Conservation (phyloP, 306 rosid genomes). For the Astragalus membranaceus region DNA sequence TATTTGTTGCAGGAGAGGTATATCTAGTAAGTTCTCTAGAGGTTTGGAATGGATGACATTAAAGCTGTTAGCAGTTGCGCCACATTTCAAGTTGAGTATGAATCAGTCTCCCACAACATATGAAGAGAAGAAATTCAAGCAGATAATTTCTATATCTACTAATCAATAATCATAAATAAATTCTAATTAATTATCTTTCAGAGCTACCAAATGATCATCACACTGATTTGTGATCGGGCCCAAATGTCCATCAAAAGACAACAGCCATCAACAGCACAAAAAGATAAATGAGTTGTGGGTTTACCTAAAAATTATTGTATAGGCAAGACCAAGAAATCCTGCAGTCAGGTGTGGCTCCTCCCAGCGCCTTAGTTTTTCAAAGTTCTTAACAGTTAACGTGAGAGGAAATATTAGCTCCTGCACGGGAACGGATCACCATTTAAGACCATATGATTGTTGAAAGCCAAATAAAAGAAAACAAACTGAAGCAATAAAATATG, state of each 20-base stretch:
- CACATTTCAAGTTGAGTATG: no score
- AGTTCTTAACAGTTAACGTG: conserved; percentile 38
- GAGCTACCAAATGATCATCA: conserved; percentile 9
- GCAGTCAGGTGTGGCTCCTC: conserved; percentile 81
- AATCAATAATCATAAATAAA: not conserved
- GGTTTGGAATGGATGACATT: no score
- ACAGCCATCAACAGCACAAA: not conserved
- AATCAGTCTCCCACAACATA: no score
- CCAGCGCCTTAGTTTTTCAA: conserved; percentile 84
- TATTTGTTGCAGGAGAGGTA: no score
- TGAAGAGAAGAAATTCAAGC: no score
- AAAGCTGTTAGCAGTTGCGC: no score
- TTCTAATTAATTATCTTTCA: not conserved
- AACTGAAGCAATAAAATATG: conserved; percentile 5
- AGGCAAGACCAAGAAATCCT: conserved; percentile 62
- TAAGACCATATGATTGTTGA: not conserved
- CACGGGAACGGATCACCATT: conserved; percentile 18
- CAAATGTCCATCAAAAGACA: conserved; percentile 1
- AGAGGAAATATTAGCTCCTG: conserved; percentile 89
- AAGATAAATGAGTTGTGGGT: not conserved
- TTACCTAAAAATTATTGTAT: conserved; percentile 74
- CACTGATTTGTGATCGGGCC: not conserved
- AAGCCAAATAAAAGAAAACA: not conserved
- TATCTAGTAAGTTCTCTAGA: no score
- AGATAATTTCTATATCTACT: not conserved